phyloP scores from a whole-genome alignment of 164 flowering plant species.

The Euptelea pleiosperma region DNA sequence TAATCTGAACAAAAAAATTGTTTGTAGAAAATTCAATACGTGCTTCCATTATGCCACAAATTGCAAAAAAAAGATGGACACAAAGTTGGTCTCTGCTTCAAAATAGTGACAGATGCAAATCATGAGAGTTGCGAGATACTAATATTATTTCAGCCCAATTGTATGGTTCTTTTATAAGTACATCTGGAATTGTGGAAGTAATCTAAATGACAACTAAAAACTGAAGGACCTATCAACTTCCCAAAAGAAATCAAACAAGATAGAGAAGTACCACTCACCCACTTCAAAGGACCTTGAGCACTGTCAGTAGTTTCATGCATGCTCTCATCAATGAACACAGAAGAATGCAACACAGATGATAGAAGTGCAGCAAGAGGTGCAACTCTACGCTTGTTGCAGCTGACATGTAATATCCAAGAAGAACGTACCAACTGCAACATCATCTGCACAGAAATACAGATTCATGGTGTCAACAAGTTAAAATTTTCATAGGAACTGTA shows the following conservation, averaged over 20 bases:
- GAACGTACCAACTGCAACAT: slow-evolving; percentile 81
- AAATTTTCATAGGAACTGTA: background rate
- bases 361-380: slow-evolving; percentile 91
- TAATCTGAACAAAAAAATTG: no score
- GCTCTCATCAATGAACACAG: slow-evolving; percentile 50
- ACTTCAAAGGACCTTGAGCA: slow-evolving; percentile 78
- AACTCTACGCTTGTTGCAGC: slow-evolving; percentile 86
- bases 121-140: no score
- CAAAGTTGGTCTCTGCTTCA: no score
- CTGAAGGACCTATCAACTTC: background rate
- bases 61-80: no score
- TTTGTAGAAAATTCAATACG: no score
- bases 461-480: background rate
- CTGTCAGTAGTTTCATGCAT: slow-evolving; percentile 58
- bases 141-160: no score
- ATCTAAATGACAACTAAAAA: background rate
- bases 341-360: slow-evolving; percentile 75
- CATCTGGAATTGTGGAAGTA: no score
- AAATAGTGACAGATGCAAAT: no score
- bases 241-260: slow-evolving; percentile 11
- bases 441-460: slow-evolving; percentile 46
- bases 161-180: no score
- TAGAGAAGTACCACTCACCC: slow-evolving; percentile 52
- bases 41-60: no score
- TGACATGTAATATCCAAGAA: slow-evolving; percentile 86